Percentiles rank a stretch among this genome's conserved stretches.
Conservation (phyloP, 2,329 filamentous ascomycete species). For the Chalaropsis thielavioides region DNA sequence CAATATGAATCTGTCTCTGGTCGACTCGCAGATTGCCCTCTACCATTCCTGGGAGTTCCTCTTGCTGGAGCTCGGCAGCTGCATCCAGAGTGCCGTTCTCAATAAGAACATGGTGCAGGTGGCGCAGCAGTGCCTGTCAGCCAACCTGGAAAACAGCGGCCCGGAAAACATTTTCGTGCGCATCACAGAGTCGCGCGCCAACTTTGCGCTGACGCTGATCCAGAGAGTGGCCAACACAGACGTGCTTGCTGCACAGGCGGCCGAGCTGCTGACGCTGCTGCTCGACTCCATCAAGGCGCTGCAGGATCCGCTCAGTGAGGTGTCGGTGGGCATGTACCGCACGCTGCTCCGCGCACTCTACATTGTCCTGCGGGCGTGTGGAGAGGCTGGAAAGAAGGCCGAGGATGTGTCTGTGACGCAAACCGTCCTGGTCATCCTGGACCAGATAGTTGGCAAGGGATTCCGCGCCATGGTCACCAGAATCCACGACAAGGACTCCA, state of each 20-base stretch:
- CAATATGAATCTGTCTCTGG: constrained; percentile 79
- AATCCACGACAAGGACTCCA: constrained; percentile 54
- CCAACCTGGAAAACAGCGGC: constrained; percentile 58
- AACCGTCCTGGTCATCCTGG: constrained; percentile 63
- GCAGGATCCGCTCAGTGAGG: constrained; percentile 38
- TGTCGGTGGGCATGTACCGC: constrained; percentile 58
- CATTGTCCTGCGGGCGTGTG: constrained; percentile 58
- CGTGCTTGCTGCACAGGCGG: constrained; percentile 36
- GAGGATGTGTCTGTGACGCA: constrained; percentile 34
- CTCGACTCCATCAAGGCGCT: constrained; percentile 39
- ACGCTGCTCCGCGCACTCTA: constrained; percentile 74
- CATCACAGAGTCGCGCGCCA: constrained; percentile 60
- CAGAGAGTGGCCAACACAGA: constrained; percentile 57
- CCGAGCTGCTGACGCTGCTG: constrained; percentile 36
- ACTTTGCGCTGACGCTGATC: constrained; percentile 67
- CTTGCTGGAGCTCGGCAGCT: constrained; percentile 65
- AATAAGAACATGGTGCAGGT: constrained; percentile 60
- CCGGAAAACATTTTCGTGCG: constrained; percentile 71
- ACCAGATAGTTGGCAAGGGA: constrained; percentile 63
- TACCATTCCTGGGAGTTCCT: constrained; percentile 84
- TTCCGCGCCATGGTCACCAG: constrained; percentile 69
- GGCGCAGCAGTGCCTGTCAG: constrained; percentile 59
- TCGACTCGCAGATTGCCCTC: constrained; percentile 79
- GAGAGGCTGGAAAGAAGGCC: constrained; percentile 20
- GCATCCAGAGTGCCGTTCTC: constrained; percentile 39